Percentiles rank a stretch among this genome's conserved stretches.
Evolutionary conservation across 2,329 filamentous ascomycete genomes (phyloP).

Genomic region (Podosphaera fusca): DNA sequence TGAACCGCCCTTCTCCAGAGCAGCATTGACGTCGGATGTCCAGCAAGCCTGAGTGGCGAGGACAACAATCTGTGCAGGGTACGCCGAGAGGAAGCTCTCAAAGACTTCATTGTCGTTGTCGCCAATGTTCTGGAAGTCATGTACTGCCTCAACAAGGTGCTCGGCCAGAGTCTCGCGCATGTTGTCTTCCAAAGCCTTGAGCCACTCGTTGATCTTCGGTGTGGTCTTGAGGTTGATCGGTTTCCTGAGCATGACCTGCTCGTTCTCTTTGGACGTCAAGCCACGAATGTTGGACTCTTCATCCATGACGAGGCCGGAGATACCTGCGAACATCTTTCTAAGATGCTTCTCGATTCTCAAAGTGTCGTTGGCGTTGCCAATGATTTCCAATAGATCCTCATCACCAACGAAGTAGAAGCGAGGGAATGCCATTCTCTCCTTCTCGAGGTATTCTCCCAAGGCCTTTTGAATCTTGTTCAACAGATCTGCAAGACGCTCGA

Average conservation of each 20-base stretch:
- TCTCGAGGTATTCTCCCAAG: constrained; percentile 91
- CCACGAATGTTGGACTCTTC: constrained; percentile 76
- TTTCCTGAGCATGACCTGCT: constrained; percentile 67
- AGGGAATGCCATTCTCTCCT: constrained; percentile 90
- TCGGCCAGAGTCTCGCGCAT: constrained; percentile 96
- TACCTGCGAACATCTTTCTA: constrained; percentile 98
- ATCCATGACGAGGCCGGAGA: constrained; percentile 76
- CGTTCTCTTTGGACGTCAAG: constrained; percentile 87
- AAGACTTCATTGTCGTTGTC: constrained; percentile 48
- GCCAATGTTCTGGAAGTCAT: constrained; percentile 55
- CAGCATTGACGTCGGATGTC: constrained; percentile 67
- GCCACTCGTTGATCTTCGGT: constrained; percentile 95
- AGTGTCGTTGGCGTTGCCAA: constrained; percentile 96
- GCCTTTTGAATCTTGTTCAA: constrained; percentile 99
- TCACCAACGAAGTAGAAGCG: constrained; percentile 99
- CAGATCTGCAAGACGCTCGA: constrained; percentile 87
- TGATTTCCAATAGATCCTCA: constrained; percentile 94
- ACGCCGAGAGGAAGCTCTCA: constrained; percentile 57
- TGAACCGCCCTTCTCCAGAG: constrained; percentile 48
- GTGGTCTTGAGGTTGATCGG: constrained; percentile 83
- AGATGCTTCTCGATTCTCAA: constrained; percentile 93
- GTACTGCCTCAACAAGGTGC: constrained; percentile 64
- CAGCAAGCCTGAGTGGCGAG: constrained; percentile 83
- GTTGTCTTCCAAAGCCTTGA: constrained; percentile 71
- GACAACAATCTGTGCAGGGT: constrained; percentile 86